Conservation (phyloP, 2,329 filamentous ascomycete species). For the Colletotrichum simmondsii region DNA sequence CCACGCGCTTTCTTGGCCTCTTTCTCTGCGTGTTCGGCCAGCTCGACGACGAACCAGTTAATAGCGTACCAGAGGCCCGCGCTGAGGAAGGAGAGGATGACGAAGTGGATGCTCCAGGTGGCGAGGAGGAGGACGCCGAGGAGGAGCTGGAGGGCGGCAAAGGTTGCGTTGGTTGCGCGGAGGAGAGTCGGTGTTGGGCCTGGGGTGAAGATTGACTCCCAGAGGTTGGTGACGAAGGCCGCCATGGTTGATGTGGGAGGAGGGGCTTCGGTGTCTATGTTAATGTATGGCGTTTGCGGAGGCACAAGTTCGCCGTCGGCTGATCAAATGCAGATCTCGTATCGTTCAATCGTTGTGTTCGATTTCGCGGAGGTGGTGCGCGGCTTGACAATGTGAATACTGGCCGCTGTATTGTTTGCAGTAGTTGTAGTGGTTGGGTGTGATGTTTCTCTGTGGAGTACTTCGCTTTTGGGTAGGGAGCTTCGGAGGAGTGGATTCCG, state of each 20-base stretch:
- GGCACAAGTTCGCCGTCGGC: neutral
- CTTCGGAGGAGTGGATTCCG: neutral
- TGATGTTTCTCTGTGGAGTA: neutral
- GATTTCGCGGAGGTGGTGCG: neutral
- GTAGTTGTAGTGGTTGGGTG: neutral
- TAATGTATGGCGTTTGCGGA: neutral
- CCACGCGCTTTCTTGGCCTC: conserved; percentile 55
- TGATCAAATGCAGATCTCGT: neutral
- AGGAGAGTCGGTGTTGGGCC: conserved; percentile 90
- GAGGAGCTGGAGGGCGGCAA: conserved; percentile 84
- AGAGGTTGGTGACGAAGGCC: conserved; percentile 78
- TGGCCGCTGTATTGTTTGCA: neutral
- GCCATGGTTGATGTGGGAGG: conserved; percentile 57
- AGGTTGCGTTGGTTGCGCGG: conserved; percentile 89
- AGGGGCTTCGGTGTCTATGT: neutral
- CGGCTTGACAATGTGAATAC: neutral
- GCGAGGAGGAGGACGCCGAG: conserved; percentile 80
- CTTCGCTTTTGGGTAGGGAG: neutral
- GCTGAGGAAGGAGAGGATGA: conserved; percentile 82
- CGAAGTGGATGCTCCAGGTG: conserved; percentile 90
- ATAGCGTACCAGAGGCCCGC: conserved; percentile 91
- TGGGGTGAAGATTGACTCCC: conserved; percentile 92
- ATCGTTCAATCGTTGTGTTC: neutral
- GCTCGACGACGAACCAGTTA: conserved; percentile 92
- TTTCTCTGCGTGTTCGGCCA: conserved; percentile 52